Evolutionary conservation across 768 basidiomycete species (phyloP).

Genomic region (Crepidotus variabilis): DNA sequence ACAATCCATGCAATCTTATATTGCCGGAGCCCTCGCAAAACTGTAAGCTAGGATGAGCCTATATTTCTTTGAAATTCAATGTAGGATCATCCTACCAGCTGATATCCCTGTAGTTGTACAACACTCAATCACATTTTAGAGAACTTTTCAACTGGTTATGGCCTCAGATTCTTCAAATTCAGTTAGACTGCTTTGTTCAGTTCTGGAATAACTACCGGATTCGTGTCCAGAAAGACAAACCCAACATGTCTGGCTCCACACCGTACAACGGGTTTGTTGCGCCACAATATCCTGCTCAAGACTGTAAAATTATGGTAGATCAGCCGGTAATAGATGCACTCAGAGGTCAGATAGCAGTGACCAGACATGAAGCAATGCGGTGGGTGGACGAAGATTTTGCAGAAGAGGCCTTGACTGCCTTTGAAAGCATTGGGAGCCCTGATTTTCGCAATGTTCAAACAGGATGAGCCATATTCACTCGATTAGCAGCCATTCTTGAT

Average conservation of each 20-base stretch:
- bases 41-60: too few relatives aligned
- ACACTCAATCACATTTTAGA: neutral
- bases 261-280: constrained; percentile 16
- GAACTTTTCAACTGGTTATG: constrained; percentile 24
- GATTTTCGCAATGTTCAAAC: constrained; percentile 2
- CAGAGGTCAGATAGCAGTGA: constrained; percentile 10
- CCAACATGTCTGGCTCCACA: constrained; percentile 21
- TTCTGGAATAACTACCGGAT: constrained; percentile 25
- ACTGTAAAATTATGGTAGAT: constrained; percentile 14
- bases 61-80: too few relatives aligned
- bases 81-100: too few relatives aligned
- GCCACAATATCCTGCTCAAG: constrained; percentile 8
- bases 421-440: constrained; percentile 4
- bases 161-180: constrained; percentile 22
- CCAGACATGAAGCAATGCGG: constrained; percentile 13
- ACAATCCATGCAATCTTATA: too few relatives aligned
- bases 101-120: neutral
- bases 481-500: too few relatives aligned
- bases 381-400: constrained; percentile 16
- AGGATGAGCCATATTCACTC: constrained; percentile 7
- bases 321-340: constrained; percentile 14
- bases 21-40: too few relatives aligned
- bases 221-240: constrained; percentile 15
- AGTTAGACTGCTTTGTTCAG: constrained; percentile 20
- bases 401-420: constrained; percentile 4